A percentile compares a stretch with the other conserved stretches of the same genome.
Evolutionary conservation across 306 rosid species (phyloP).

Genomic region (Heteromeles arbutifolia): DNA sequence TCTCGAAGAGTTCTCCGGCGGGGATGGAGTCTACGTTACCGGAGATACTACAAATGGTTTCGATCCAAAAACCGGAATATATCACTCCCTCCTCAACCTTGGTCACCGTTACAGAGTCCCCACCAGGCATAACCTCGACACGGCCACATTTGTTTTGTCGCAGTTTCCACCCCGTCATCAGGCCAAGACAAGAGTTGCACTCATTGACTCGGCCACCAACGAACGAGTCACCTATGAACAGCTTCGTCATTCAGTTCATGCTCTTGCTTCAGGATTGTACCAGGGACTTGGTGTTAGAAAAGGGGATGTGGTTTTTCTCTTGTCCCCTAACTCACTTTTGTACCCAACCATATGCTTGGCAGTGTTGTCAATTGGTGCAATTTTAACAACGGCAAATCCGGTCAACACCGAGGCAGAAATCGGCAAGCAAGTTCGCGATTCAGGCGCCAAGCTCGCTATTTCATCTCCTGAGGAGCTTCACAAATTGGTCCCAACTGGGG

Average conservation of each 20-base stretch:
- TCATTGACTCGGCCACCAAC: slow-evolving; percentile 44
- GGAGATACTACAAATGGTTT: slow-evolving; percentile 34
- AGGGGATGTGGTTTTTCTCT: slow-evolving; percentile 67
- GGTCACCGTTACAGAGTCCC: slow-evolving; percentile 34
- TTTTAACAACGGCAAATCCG: slow-evolving; percentile 71
- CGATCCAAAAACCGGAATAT: slow-evolving; percentile 50
- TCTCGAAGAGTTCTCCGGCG: slow-evolving; percentile 13
- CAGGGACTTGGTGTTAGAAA: slow-evolving; percentile 58
- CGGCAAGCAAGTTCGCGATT: slow-evolving; percentile 60
- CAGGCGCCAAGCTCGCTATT: slow-evolving; percentile 65
- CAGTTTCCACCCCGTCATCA: slow-evolving; percentile 48
- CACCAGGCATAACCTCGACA: slow-evolving; percentile 38
- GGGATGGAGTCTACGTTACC: neutral
- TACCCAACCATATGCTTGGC: slow-evolving; percentile 68
- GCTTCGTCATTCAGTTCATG: slow-evolving; percentile 41
- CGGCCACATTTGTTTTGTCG: slow-evolving; percentile 56
- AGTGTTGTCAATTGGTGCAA: slow-evolving; percentile 67
- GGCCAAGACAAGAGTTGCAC: slow-evolving; percentile 57
- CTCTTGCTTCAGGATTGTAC: slow-evolving; percentile 62
- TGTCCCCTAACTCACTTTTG: slow-evolving; percentile 60
- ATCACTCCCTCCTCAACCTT: slow-evolving; percentile 41
- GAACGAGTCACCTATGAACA: slow-evolving; percentile 48
- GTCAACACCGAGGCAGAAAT: slow-evolving; percentile 62
- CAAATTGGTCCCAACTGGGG: slow-evolving; percentile 49
- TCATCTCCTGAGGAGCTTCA: slow-evolving; percentile 61